Percentiles rank a stretch among this genome's conserved stretches.
Conservation (phyloP, 1,284 basidiomycete species). For the Hymenochaete sp. region DNA sequence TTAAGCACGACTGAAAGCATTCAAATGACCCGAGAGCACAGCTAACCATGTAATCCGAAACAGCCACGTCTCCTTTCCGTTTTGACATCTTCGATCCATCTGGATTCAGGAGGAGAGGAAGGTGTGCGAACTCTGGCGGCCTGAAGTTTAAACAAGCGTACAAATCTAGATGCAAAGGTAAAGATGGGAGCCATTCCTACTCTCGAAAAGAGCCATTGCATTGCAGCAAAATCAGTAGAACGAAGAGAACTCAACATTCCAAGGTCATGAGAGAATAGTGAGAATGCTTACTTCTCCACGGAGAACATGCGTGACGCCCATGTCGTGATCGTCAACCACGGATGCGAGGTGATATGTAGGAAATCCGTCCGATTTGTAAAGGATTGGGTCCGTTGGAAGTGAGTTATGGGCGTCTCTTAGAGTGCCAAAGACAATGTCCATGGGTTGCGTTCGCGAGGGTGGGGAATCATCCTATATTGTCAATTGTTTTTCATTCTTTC, state of each 20-base stretch:
- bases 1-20: no score
- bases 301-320: slow-evolving; percentile 93
- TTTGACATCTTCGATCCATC: slow-evolving; percentile 96
- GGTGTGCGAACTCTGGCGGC: slow-evolving; percentile 81
- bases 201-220: not conserved
- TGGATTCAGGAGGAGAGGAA: slow-evolving; percentile 84
- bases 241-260: not conserved
- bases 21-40: not conserved
- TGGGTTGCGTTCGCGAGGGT: slow-evolving; percentile 37
- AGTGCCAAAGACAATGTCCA: slow-evolving; percentile 71
- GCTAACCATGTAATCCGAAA: slow-evolving; percentile 77
- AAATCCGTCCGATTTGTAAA: slow-evolving; percentile 87
- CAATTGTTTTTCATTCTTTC: not conserved
- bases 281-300: slow-evolving; percentile 71
- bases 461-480: slow-evolving; percentile 43
- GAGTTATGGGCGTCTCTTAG: slow-evolving; percentile 69
- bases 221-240: no score
- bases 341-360: slow-evolving; percentile 97
- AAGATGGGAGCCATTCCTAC: slow-evolving; percentile 92
- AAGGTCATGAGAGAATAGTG: not conserved
- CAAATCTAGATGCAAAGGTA: slow-evolving; percentile 88
- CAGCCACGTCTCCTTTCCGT: slow-evolving; percentile 81
- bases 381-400: slow-evolving; percentile 81
- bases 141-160: slow-evolving; percentile 71
- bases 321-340: slow-evolving; percentile 92